Conservation (phyloP, 208 protist genomes). For the Trichomonas vaginalis region DNA sequence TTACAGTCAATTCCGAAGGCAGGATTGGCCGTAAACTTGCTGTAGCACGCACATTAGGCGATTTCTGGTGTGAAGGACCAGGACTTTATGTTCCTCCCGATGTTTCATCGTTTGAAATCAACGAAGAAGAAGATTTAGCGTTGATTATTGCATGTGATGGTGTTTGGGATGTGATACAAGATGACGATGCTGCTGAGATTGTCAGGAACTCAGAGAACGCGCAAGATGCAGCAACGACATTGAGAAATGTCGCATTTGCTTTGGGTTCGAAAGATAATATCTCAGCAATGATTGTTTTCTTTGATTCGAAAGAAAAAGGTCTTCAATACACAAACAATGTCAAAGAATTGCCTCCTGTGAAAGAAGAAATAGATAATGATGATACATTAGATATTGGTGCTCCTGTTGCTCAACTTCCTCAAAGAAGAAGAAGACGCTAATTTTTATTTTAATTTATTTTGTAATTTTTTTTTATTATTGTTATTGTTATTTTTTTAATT, state of each 20-base stretch:
- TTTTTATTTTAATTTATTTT: not conserved
- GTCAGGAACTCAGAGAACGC: not conserved
- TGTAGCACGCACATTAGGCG: not conserved
- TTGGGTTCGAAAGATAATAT: not conserved
- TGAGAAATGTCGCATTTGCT: not conserved
- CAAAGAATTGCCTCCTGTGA: not conserved
- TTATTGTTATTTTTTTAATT: not conserved
- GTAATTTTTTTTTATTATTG: not conserved
- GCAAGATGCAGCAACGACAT: not conserved
- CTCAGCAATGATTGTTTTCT: not conserved
- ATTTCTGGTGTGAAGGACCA: not conserved
- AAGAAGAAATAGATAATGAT: not conserved
- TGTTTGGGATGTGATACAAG: not conserved
- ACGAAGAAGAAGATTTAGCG: no score
- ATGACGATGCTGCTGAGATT: not conserved
- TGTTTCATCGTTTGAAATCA: not conserved
- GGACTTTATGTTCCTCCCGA: not conserved
- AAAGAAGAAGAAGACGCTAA: not conserved
- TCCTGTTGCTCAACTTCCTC: not conserved
- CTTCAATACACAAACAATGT: not conserved
- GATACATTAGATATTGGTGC: not conserved
- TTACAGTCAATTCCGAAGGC: not conserved
- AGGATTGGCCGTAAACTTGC: not conserved
- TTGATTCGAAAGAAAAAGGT: not conserved
- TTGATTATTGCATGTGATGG: constrained; percentile 15